These are phyloP conservation scores for Coccomyxa subellipsoidea DNA, from an alignment of 163 green algal genomes.

Conservation along the genomic window DNA sequence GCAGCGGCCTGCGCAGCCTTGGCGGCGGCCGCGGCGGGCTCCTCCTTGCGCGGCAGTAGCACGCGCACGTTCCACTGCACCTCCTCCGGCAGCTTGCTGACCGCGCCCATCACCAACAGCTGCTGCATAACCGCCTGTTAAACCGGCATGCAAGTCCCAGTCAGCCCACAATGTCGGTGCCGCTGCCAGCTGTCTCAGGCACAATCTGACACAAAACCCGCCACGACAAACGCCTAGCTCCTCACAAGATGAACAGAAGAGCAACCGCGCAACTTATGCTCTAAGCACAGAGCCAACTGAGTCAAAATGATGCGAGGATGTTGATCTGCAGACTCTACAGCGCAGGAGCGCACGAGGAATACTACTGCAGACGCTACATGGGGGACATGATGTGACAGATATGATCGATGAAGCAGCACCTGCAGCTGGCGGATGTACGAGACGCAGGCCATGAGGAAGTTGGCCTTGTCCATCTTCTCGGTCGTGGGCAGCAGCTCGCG, in stretches of 20 bases:
- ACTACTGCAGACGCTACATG: background rate
- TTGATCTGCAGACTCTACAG: too few relatives aligned
- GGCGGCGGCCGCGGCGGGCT: background rate
- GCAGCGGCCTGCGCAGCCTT: background rate
- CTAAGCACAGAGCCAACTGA: too few relatives aligned
- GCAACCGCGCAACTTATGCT: too few relatives aligned
- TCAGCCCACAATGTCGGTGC: too few relatives aligned
- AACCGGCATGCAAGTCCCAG: background rate
- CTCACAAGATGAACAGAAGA: too few relatives aligned
- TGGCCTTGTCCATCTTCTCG: constrained; percentile 28
- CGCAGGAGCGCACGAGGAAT: too few relatives aligned
- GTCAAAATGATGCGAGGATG: too few relatives aligned
- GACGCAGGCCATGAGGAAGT: constrained; percentile 10
- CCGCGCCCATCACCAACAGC: constrained; percentile 10
- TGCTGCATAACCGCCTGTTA: constrained; percentile 20
- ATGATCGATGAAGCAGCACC: too few relatives aligned
- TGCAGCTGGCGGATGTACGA: constrained; percentile 26
- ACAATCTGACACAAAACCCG: too few relatives aligned
- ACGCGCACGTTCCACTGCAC: constrained; percentile 25
- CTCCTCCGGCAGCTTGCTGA: constrained; percentile 15
- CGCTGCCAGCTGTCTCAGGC: too few relatives aligned
- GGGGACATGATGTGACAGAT: too few relatives aligned
- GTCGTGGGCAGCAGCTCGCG: constrained; percentile 13
- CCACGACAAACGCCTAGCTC: too few relatives aligned
- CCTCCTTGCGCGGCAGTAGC: constrained; percentile 18